Evolutionary conservation across 2,329 filamentous ascomycete species (phyloP).

Genomic region (Verticillium nubilum): DNA sequence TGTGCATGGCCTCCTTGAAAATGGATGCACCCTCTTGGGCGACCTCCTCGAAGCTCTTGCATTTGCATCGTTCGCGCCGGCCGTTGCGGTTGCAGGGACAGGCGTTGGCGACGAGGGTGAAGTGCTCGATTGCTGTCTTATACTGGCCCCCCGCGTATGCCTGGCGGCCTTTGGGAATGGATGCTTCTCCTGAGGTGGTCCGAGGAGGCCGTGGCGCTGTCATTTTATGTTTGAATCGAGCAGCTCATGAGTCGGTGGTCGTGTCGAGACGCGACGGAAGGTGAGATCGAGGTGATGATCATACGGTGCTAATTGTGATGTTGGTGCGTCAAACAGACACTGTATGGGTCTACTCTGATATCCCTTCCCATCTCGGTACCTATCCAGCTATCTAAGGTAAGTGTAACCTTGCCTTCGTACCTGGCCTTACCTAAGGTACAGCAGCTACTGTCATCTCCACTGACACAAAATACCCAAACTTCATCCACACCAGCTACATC

Average conservation of each 20-base stretch:
- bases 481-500: too few species aligned
- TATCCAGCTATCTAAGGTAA: too few species aligned
- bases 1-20: constrained; percentile 35
- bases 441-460: too few species aligned
- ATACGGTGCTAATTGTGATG: not conserved
- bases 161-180: constrained; percentile 17
- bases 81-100: constrained; percentile 18
- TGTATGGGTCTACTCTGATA: not conserved
- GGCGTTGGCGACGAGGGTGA: constrained; percentile 20
- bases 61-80: constrained; percentile 29
- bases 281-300: not conserved
- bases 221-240: not conserved
- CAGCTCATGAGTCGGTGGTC: not conserved
- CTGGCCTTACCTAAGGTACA: too few species aligned
- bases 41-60: constrained; percentile 32
- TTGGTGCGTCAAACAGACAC: not conserved
- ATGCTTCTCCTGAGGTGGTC: not conserved
- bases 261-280: not conserved
- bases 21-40: constrained; percentile 27
- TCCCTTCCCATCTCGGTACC: too few species aligned
- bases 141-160: constrained; percentile 26
- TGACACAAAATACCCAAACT: too few species aligned
- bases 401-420: too few species aligned
- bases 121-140: constrained; percentile 28
- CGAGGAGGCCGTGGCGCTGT: not conserved